A percentile compares a stretch with the other conserved stretches of the same genome.
Conservation (phyloP, 2,329 filamentous ascomycete species). For the Talaromyces rugulosus region DNA sequence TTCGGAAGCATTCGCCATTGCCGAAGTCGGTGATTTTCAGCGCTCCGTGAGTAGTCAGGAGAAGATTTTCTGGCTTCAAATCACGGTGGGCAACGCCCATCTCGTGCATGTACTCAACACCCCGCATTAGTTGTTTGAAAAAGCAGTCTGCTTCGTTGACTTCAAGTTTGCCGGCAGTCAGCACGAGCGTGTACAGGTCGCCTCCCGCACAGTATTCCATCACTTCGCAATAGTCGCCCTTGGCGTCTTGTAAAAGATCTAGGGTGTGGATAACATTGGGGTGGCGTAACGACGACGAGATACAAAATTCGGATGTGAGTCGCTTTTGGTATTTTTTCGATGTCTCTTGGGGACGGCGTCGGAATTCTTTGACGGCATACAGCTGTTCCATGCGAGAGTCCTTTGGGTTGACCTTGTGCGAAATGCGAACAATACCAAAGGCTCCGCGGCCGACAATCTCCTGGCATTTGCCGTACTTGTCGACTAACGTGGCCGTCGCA, state of each 20-base stretch:
- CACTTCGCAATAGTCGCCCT: slow-evolving; percentile 96
- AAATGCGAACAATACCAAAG: slow-evolving; percentile 95
- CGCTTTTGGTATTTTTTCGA: slow-evolving; percentile 98
- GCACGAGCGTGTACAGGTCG: slow-evolving; percentile 88
- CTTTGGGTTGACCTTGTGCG: slow-evolving; percentile 86
- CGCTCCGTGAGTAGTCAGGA: slow-evolving; percentile 85
- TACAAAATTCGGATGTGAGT: slow-evolving; percentile 95
- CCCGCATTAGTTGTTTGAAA: slow-evolving; percentile 99
- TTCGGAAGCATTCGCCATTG: slow-evolving; percentile 97
- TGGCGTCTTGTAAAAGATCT: slow-evolving; percentile 89
- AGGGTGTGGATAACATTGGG: slow-evolving; percentile 98
- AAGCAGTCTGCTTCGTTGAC: slow-evolving; percentile 93
- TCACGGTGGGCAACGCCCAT: slow-evolving; percentile 98
- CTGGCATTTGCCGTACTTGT: slow-evolving; percentile 98
- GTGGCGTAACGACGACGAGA: slow-evolving; percentile 92
- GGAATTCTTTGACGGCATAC: slow-evolving; percentile 97
- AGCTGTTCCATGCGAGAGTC: slow-evolving; percentile 76
- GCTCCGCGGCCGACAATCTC: slow-evolving; percentile 94
- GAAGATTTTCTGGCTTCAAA: slow-evolving; percentile 91
- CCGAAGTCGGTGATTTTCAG: slow-evolving; percentile 99
- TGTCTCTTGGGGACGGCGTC: slow-evolving; percentile 86
- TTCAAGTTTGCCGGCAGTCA: slow-evolving; percentile 83
- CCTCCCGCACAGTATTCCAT: slow-evolving; percentile 99
- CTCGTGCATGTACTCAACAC: slow-evolving; percentile 97
- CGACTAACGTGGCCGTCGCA: slow-evolving; percentile 73